Evolutionary conservation across 148 eudicot species (phyloP).

Genomic region (Salicornia ramosissima): DNA sequence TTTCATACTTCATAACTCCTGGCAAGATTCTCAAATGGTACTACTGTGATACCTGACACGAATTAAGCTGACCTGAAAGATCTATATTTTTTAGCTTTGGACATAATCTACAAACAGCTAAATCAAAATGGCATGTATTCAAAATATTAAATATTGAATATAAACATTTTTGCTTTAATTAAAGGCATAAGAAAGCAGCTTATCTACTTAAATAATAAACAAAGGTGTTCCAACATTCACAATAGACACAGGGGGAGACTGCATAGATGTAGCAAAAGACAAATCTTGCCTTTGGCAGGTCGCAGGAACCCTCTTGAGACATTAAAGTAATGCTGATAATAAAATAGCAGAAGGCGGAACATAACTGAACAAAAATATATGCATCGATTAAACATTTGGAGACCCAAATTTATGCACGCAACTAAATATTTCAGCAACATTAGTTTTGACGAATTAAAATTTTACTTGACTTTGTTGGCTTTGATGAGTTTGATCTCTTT

Average conservation of each 20-base stretch:
- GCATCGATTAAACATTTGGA: not conserved
- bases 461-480: too few relatives aligned
- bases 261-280: not conserved
- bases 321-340: not conserved
- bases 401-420: not conserved
- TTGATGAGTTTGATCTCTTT: too few relatives aligned
- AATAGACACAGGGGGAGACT: not conserved
- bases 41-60: too few relatives aligned
- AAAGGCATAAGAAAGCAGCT: not conserved
- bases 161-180: not conserved
- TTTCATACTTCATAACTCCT: too few relatives aligned
- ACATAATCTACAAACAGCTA: not conserved
- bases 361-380: not conserved
- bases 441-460: too few relatives aligned
- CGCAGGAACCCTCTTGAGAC: not conserved
- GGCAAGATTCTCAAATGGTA: too few relatives aligned
- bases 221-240: not conserved
- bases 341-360: too few relatives aligned
- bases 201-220: not conserved
- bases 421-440: too few relatives aligned
- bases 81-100: not conserved
- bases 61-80: too few relatives aligned
- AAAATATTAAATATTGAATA: not conserved
- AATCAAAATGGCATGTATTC: not conserved
- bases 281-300: too few relatives aligned